A percentile compares a stretch with the other conserved stretches of the same genome.
Evolutionary conservation across 805 yeast genomes (phyloP).

Genomic region (Spathaspora sp.): DNA sequence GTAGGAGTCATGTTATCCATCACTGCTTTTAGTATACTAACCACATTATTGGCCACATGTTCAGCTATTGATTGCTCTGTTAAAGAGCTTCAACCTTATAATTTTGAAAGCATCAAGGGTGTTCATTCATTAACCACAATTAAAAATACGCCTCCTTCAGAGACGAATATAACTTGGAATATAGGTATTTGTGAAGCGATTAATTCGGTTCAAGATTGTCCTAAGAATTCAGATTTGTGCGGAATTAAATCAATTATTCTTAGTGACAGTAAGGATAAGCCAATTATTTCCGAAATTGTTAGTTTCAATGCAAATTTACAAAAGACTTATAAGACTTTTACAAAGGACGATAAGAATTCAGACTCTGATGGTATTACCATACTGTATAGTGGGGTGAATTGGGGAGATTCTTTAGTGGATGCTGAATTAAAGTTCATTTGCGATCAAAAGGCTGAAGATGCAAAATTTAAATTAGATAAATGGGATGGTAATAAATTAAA

Average conservation of each 20-base stretch:
- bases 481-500: slow-evolving; percentile 37
- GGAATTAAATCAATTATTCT: slow-evolving; percentile 59
- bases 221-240: slow-evolving; percentile 71
- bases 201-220: slow-evolving; percentile 51
- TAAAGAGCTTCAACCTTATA: slow-evolving; percentile 33
- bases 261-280: slow-evolving; percentile 38
- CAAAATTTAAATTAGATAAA: slow-evolving; percentile 20
- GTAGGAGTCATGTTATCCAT: background rate
- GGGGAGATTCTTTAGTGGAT: slow-evolving; percentile 63
- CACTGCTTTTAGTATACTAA: background rate
- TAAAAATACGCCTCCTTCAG: slow-evolving; percentile 76
- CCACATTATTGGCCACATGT: slow-evolving; percentile 4
- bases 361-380: slow-evolving; percentile 30
- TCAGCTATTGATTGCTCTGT: slow-evolving; percentile 29
- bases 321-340: slow-evolving; percentile 21
- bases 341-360: slow-evolving; percentile 22
- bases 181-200: slow-evolving; percentile 64
- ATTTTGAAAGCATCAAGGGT: slow-evolving; percentile 48
- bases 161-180: slow-evolving; percentile 60
- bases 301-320: slow-evolving; percentile 47
- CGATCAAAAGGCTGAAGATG: slow-evolving; percentile 20
- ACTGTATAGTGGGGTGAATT: slow-evolving; percentile 48
- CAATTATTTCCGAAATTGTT: slow-evolving; percentile 57
- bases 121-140: slow-evolving; percentile 37
- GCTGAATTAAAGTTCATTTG: slow-evolving; percentile 51